Conservation (phyloP, 441 rosid species). For the Eugenia klotzschiana region DNA sequence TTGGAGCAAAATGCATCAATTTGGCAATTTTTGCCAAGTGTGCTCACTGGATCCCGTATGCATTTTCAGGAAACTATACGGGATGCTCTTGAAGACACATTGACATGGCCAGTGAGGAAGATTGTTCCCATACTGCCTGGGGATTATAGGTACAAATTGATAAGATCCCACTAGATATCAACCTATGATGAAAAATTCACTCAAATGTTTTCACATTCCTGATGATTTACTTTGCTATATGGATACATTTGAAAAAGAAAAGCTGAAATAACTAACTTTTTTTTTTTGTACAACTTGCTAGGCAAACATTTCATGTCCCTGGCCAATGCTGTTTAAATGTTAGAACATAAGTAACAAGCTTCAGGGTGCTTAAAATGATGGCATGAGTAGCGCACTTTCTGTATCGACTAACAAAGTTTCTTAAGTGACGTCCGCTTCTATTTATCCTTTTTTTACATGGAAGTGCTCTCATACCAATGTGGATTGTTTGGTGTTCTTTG, state of each 20-base stretch:
- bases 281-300: not conserved
- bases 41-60: not conserved
- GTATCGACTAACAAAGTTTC: not conserved
- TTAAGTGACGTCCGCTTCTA: not conserved
- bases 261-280: not conserved
- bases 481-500: not conserved
- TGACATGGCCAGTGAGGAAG: conserved; percentile 93
- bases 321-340: not conserved
- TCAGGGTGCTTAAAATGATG: not conserved
- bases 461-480: not conserved
- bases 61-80: conserved; percentile 55
- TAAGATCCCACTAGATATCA: not conserved
- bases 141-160: conserved; percentile 63
- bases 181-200: not conserved
- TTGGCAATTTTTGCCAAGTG: not conserved
- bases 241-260: not conserved
- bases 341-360: not conserved
- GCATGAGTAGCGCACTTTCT: not conserved
- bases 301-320: not conserved
- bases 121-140: conserved; percentile 80
- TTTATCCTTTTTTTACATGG: not conserved
- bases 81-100: conserved; percentile 79
- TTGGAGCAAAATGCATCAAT: not conserved
- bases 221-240: not conserved
- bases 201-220: not conserved